phyloP scores from a whole-genome alignment of 1,284 basidiomycete species.

The Lignosus rhinocerotis region DNA sequence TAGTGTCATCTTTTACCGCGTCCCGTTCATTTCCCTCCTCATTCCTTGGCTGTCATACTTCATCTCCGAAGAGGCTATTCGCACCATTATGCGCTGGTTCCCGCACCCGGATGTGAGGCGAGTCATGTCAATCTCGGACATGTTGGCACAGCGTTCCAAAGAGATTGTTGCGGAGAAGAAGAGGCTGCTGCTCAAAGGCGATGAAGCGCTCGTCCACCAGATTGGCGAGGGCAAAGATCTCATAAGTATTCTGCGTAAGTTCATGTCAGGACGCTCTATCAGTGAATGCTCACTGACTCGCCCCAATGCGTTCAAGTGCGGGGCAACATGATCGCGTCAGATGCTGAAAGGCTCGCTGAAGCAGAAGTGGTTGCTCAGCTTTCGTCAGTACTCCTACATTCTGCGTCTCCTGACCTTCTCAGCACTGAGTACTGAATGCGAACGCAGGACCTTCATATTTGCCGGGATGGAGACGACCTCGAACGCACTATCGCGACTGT shows the following conservation, averaged over 20 bases:
- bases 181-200: slow-evolving; percentile 19
- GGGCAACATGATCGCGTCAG: slow-evolving; percentile 20
- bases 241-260: slow-evolving; percentile 10
- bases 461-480: slow-evolving; percentile 17
- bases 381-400: slow-evolving; percentile 14
- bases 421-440: too few relatives aligned
- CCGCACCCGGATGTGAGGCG: background rate
- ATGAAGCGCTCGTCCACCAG: background rate
- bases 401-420: background rate
- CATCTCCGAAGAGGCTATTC: slow-evolving; percentile 12
- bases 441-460: slow-evolving; percentile 5
- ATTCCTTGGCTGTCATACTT: slow-evolving; percentile 6
- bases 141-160: slow-evolving; percentile 38
- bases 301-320: slow-evolving; percentile 14
- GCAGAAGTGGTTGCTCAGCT: slow-evolving; percentile 28
- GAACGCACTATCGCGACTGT: slow-evolving; percentile 4
- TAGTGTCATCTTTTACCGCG: slow-evolving; percentile 9
- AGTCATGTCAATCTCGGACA: slow-evolving; percentile 33
- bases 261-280: too few relatives aligned
- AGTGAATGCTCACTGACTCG: background rate
- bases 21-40: slow-evolving; percentile 7
- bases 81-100: slow-evolving; percentile 1
- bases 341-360: slow-evolving; percentile 27
- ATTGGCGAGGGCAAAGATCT: slow-evolving; percentile 6
- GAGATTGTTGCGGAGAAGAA: slow-evolving; percentile 44